These are phyloP conservation scores for Candida ponderosae DNA, from an alignment of 805 yeast genomes.

Conservation along the genomic window DNA sequence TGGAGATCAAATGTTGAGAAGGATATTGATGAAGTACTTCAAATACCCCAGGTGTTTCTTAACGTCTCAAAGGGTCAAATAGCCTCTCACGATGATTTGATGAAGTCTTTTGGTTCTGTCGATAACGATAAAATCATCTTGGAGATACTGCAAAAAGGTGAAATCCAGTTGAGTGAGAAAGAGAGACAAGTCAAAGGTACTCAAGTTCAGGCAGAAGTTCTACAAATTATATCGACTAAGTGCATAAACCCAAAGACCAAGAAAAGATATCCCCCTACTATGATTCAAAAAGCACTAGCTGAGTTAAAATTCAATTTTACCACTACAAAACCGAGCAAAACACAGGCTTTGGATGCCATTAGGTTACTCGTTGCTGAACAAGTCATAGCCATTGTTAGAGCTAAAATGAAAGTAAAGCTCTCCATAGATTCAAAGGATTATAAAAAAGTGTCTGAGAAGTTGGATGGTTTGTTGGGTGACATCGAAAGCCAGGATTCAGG, in stretches of 20 bases:
- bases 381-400: conserved; percentile 87
- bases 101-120: conserved; percentile 65
- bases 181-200: conserved; percentile 72
- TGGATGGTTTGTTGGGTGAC: conserved; percentile 34
- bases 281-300: conserved; percentile 79
- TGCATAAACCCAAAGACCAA: conserved; percentile 87
- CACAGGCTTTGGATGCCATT: conserved; percentile 89
- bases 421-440: conserved; percentile 47
- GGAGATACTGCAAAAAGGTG: conserved; percentile 86
- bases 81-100: conserved; percentile 80
- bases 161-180: conserved; percentile 88
- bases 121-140: conserved; percentile 67
- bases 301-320: conserved; percentile 75
- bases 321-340: conserved; percentile 68
- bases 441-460: conserved; percentile 31
- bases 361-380: conserved; percentile 69
- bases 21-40: conserved; percentile 91
- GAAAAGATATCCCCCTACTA: conserved; percentile 89
- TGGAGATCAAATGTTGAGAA: conserved; percentile 85
- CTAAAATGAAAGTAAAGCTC: conserved; percentile 83
- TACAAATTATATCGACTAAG: conserved; percentile 78
- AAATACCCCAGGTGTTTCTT: conserved; percentile 87
- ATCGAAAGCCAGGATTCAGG: conserved; percentile 36
- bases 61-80: conserved; percentile 94
- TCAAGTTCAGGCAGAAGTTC: conserved; percentile 73